phyloP scores from a whole-genome alignment of 1,284 basidiomycete species.

The Puccinia polysora region DNA sequence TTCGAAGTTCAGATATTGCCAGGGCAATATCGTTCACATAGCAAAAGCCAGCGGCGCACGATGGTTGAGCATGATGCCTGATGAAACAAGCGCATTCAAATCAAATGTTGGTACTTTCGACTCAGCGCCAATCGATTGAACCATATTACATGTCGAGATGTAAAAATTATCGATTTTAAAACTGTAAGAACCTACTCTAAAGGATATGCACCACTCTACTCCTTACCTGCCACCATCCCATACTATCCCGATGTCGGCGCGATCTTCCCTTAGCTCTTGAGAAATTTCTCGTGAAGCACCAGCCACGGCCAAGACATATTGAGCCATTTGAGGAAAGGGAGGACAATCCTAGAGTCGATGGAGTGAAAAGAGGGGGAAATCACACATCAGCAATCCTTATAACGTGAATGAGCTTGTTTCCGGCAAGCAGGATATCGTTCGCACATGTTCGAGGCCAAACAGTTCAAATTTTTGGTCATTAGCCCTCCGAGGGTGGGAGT shows the following conservation, averaged over 20 bases:
- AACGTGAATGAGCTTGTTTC: background rate
- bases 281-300: conserved; percentile 72
- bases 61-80: conserved; percentile 72
- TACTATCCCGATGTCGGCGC: conserved; percentile 65
- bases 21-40: conserved; percentile 86
- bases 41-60: conserved; percentile 78
- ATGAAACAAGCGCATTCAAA: background rate
- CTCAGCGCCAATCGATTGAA: background rate
- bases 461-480: conserved; percentile 51
- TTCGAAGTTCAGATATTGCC: conserved; percentile 58
- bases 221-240: conserved; percentile 71
- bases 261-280: conserved; percentile 60
- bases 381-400: background rate
- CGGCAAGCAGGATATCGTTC: conserved; percentile 45
- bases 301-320: conserved; percentile 68
- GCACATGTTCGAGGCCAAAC: conserved; percentile 67
- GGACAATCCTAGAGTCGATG: conserved; percentile 68
- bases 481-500: conserved; percentile 45
- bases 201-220: background rate
- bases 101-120: background rate
- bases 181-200: too few species aligned
- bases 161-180: too few species aligned
- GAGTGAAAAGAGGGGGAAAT: background rate
- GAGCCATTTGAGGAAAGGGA: conserved; percentile 63
- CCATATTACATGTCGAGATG: background rate